Base-by-base conservation (phyloP, 306 rosid species). In the Cicer judaicum region DNA sequence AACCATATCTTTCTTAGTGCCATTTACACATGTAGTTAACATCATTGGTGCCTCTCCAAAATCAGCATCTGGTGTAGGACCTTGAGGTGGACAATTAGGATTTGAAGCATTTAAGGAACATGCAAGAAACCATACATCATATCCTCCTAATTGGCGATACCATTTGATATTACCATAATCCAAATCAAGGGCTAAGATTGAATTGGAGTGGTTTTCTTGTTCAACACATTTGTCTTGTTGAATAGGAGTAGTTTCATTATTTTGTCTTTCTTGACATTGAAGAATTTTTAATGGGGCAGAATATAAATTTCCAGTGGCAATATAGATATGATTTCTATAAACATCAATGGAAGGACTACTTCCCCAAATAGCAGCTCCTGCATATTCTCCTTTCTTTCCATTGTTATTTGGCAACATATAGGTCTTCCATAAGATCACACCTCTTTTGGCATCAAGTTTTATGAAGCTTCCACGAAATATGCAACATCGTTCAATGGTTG, bases 341-440 rank as follows among this genome's bases (percentile, higher is more conserved):
- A 40, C 19, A 47, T 91, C 95, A 36, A 91, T 84, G 18, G 97
- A 77, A 11, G 97, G 92, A 67, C 97, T 91, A 47, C 92, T 89
- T 74, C 97, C 95, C 92, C 92, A 89, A 0, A 91, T 68, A 8
- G 92, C 87, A 3, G 90, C 92, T 44, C 97, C 91, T 0, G 95
- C 84, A 24, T 91, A 86, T 36, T 42, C 79, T 12, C 78, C 87
- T 7, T 0, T 70, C 0, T 62, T 41, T 44, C 76, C 84, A 0
- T 64, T 55, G 76, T 91, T 91, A 24, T 89, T 82, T 0, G 90
- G 95, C 0, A 91, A 64, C 90, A 62, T 81, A 68, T 56, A 89
- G 7, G 92, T 88, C 34, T 82, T 85, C 91, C 95, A 91, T 9
- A 80, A n/a, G 39, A 89, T 77, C 2, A 9, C 10, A 11, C 95